Evolutionary conservation across 2,329 filamentous ascomycete genomes (phyloP).

Genomic region (Sporothrix humicola): DNA sequence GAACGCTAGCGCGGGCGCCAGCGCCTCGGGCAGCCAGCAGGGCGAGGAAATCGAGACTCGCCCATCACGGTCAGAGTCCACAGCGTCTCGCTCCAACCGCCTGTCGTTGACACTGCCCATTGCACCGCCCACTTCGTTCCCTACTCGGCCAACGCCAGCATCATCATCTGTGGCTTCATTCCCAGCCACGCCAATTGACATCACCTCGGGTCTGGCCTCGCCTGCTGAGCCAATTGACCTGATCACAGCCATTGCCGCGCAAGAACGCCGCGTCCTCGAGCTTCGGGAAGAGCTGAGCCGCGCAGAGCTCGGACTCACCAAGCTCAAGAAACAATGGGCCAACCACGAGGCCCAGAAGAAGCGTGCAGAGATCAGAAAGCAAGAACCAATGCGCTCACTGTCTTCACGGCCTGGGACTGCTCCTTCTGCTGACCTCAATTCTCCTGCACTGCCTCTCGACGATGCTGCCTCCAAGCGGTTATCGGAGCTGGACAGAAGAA

Average conservation of each 20-base stretch:
- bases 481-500: constrained; percentile 74
- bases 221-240: constrained; percentile 69
- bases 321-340: constrained; percentile 84
- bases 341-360: constrained; percentile 78
- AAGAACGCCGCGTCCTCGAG: constrained; percentile 89
- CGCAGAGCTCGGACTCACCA: constrained; percentile 77
- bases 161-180: constrained; percentile 51
- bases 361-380: constrained; percentile 69
- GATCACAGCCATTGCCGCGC: constrained; percentile 86
- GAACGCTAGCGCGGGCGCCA: neutral
- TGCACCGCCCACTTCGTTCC: constrained; percentile 57
- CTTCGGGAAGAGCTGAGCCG: constrained; percentile 85
- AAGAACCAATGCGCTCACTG: constrained; percentile 62
- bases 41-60: constrained; percentile 52
- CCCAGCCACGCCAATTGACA: constrained; percentile 58
- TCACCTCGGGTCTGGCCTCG: constrained; percentile 49
- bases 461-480: constrained; percentile 49
- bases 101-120: constrained; percentile 68
- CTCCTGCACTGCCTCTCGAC: constrained; percentile 18
- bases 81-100: constrained; percentile 61
- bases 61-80: constrained; percentile 59
- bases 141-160: constrained; percentile 58
- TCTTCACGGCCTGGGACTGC: constrained; percentile 36
- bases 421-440: neutral
- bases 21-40: neutral